Conservation (phyloP, 1,284 basidiomycete species). For the Pulveroboletus ridleyi region DNA sequence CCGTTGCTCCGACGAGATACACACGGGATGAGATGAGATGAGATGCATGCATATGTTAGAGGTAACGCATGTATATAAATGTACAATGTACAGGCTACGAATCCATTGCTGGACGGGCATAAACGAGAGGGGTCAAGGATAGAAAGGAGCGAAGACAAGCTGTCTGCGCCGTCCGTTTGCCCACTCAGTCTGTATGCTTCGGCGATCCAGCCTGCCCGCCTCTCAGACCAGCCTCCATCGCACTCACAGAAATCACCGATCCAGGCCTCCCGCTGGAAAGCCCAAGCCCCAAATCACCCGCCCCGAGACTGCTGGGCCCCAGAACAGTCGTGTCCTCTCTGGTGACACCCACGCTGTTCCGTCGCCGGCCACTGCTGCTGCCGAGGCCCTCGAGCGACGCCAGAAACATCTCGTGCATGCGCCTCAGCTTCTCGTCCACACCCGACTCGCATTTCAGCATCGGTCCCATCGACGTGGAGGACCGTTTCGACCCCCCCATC, state of each 20-base stretch:
- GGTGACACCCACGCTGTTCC: conserved; percentile 19
- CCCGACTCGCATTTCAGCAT: conserved; percentile 67
- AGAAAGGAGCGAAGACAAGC: neutral
- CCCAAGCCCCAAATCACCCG: conserved; percentile 14
- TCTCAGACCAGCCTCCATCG: conserved; percentile 12
- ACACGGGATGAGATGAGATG: no score
- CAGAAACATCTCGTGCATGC: conserved; percentile 71
- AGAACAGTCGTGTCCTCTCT: conserved; percentile 22
- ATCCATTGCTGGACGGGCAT: neutral
- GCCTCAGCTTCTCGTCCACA: conserved; percentile 64
- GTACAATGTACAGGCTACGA: neutral
- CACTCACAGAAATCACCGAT: conserved; percentile 29
- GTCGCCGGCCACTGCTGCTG: conserved; percentile 27
- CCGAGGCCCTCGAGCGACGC: conserved; percentile 62
- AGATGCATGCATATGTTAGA: no score
- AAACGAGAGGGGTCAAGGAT: neutral
- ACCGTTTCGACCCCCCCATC: conserved; percentile 27
- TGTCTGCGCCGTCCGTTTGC: neutral
- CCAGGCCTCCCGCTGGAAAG: conserved; percentile 25
- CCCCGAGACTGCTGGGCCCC: conserved; percentile 18
- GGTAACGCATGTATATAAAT: neutral
- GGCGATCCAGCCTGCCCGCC: conserved; percentile 12
- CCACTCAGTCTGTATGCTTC: conserved; percentile 17
- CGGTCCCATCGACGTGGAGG: conserved; percentile 39
- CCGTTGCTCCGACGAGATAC: conserved; percentile 29